Conservation (phyloP, 345 rosid genomes). For the Garcia nutans region DNA sequence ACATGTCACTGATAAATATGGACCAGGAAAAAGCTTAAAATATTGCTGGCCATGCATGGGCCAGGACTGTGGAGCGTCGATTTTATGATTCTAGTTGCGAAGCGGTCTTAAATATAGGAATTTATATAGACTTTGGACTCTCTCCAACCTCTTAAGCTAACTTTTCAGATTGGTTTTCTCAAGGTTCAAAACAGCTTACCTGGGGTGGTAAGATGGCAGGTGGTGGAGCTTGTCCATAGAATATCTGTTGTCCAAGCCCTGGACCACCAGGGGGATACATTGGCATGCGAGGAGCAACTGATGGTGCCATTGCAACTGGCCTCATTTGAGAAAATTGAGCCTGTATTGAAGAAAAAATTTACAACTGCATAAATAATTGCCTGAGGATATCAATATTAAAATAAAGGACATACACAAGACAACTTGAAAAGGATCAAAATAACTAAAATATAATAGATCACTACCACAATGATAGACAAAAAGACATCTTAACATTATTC, state of each 20-base stretch:
- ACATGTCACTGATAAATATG: no score
- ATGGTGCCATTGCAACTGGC: conserved; percentile 70
- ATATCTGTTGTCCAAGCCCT: conserved; percentile 74
- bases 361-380: background rate
- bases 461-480: background rate
- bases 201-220: conserved; percentile 82
- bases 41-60: no score
- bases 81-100: no score
- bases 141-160: no score
- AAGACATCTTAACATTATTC: no score
- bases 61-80: no score
- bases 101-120: no score
- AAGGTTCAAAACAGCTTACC: conserved; percentile 28
- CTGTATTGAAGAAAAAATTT: conserved; percentile 30
- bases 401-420: background rate
- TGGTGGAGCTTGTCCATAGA: conserved; percentile 88
- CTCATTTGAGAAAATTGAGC: conserved; percentile 92
- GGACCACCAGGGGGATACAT: conserved; percentile 81
- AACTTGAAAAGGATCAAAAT: background rate
- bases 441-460: background rate
- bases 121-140: no score
- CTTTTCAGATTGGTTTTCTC: no score
- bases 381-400: background rate
- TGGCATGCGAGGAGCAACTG: conserved; percentile 79
- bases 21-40: no score